These are phyloP conservation scores for Neophaeococcomyces mojaviensis DNA, from an alignment of 2,329 filamentous ascomycete genomes.

Conservation along the genomic window DNA sequence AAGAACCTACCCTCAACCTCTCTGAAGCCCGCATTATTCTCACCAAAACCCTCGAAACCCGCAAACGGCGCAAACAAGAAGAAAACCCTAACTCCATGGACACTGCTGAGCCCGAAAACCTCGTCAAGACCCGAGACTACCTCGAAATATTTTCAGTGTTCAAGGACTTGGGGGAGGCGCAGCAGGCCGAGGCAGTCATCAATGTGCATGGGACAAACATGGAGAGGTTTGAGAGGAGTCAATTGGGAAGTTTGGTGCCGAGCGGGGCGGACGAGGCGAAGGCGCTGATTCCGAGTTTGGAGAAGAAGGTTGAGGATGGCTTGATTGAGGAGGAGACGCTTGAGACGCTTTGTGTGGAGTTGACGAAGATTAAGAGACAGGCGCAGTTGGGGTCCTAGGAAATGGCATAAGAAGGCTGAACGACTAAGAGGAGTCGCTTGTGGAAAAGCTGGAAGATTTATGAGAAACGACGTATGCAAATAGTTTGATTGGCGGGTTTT, in stretches of 20 bases:
- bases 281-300: conserved; percentile 81
- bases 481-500: not conserved
- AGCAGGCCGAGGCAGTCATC: conserved; percentile 83
- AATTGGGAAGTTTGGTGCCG: conserved; percentile 77
- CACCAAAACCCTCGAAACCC: conserved; percentile 73
- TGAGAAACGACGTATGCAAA: too few species aligned
- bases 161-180: conserved; percentile 88
- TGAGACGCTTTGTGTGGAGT: conserved; percentile 80
- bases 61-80: conserved; percentile 11
- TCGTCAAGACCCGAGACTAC: conserved; percentile 84
- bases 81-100: conserved; percentile 9
- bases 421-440: too few species aligned
- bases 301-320: conserved; percentile 66
- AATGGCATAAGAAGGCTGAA: too few species aligned
- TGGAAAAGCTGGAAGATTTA: too few species aligned
- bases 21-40: conserved; percentile 90
- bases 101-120: conserved; percentile 20
- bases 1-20: conserved; percentile 83
- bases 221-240: conserved; percentile 82
- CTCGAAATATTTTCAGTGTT: conserved; percentile 92
- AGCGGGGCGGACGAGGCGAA: conserved; percentile 92
- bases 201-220: conserved; percentile 66
- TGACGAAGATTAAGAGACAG: conserved; percentile 60
- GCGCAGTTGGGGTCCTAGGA: conserved; percentile 16
- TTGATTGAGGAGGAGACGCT: conserved; percentile 62